Evolutionary conservation across 805 yeast genomes (phyloP), one percentile per base, ranked within the genome.

Genomic region (Blastobotrys muscicola): DNA sequence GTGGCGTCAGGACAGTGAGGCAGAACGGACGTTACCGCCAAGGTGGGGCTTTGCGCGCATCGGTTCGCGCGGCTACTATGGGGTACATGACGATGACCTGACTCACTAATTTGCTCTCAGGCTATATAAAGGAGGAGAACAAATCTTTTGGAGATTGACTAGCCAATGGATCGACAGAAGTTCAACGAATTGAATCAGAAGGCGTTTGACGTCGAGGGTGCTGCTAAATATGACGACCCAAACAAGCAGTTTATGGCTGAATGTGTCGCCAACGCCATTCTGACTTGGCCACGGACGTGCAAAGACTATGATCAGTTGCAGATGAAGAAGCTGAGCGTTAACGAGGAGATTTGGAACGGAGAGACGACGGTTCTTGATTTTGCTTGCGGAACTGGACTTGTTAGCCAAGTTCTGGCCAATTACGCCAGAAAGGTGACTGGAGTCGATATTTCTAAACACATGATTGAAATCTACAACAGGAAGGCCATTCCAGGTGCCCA

Each of bases 301-400:
- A 20, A 20, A 6, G 26, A 20, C 6, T 29, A 36, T 29, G 40
- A 36, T 12, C 20, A 30, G n/a, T 16, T 15, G 26, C n/a, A 30
- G 29, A 40, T 40, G 31, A 26, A 8, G 14, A 23, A 12, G 10
- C 10, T 10, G 34, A 40, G 33, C 14, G 14, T 32, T 32, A 14
- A 12, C 14, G 26, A 35, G 16, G 29, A 12, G 38, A 23, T 37
- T 5, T 49, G 54, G 54, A 36, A 45, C 40, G 39, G 38, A 8
- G 45, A 49, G n/a, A 16, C 47, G 2, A 49, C 53, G 10, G 54
- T 55, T 1, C 48, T 55, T 8, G 59, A 55, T 33, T 55, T 55
- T 42, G 59, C 53, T 3, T 53, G 59, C 33, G 59, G 59, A 0
- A 46, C 52, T 2, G 59, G 59, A 9, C 39, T 49, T 11, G 38